Base-by-base conservation (phyloP, 176 grass and related monocot genomes). In the Phoenix dactylifera region DNA sequence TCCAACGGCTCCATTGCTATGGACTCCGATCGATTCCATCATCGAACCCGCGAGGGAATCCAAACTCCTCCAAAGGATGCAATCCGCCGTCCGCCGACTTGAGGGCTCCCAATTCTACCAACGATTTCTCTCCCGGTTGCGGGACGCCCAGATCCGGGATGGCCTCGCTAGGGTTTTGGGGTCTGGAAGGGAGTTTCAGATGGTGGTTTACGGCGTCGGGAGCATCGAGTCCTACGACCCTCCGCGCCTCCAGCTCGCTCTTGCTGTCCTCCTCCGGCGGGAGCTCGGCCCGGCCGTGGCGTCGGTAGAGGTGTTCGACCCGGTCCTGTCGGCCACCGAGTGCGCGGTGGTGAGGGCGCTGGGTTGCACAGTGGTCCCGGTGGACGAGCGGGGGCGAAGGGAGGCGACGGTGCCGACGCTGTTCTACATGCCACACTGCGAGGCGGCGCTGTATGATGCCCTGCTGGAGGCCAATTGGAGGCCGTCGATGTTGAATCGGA, bases 351-450 rank as follows among this genome's bases (percentile, higher is more conserved):
- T 72, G 35, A 71, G 55, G 24, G 76, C 80, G 5, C 72, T 95
- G 55, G 80, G 86, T 16, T 86, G 88, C 54, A 24, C 58, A 7
- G 74, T 95, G 59, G 58, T 76, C 7, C 50, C 22, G 24, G 24
- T 83, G 24, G 60, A 89, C 58, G 86, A 95, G 66, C 77, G 72
- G 15, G 55, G 86, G 58, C 76, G 80, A 23, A 72, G 86, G 69
- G 72, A 79, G 59, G 83, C 62, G 17, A 65, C 25, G 18, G 79
- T 58, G 35, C 77, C 86, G 52, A 90, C 86, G n/a, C 68, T 96
- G 30, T 96, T 90, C 77, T 90, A 90, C 78, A 96, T 87, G 91
- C 86, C 86, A 4, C 91, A 96, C 61, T 90, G 83, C 62, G 83
- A 90, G 79, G 83, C 69, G 16, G 52, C 62, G 6, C 74, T 90